Base-by-base conservation (phyloP, 2,329 filamentous ascomycete species). In the Drechmeria coniospora region DNA sequence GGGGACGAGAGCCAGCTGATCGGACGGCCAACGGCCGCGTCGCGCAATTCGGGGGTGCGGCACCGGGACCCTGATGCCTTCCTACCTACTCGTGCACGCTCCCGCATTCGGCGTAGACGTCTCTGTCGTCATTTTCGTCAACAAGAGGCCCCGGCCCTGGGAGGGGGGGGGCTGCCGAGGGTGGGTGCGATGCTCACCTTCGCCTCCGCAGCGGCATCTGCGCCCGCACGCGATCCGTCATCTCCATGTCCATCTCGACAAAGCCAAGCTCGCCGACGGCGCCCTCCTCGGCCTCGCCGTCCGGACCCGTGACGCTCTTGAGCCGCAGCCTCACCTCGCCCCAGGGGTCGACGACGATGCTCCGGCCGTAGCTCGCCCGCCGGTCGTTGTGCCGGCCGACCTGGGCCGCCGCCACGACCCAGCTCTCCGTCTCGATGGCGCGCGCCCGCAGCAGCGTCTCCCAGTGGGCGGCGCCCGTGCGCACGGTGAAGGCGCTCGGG, bases 401-500 rank as follows among this genome's bases (percentile, higher is more conserved):
- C 52, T 94, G 86, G 21, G 84, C 87, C 1, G 86, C 76, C 8
- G 86, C 87, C 34, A 94, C 59, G 2, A 94, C 75, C 59, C 81
- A 95, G 30, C 74, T 73, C 54, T 94, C 80, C 12, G 78, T 83
- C 60, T 94, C 87, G 34, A 94, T 82, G 8, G 87, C 87, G 25
- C 87, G 63, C 4, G 82, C 74, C 16, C 80, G 63, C 10, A 94
- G 59, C 5, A 95, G 56, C 2, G 71, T 61, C 44, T 83, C 74
- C 87, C 87, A 95, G 54, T 94, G 87, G 2, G 80, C 80, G 31
- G 62, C 64, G 1, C 87, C 87, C 0, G 87, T 94, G 1, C 78
- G 73, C 0, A 92, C 66, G 0, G 86, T 93, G 46, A 94, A 95
- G 4, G 87, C 87, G 5, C 80, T 87, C 0, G 87, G 87, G 46